phyloP scores from a whole-genome alignment of 2,329 filamentous ascomycete genomes.

The Rhinocladiella similis region DNA sequence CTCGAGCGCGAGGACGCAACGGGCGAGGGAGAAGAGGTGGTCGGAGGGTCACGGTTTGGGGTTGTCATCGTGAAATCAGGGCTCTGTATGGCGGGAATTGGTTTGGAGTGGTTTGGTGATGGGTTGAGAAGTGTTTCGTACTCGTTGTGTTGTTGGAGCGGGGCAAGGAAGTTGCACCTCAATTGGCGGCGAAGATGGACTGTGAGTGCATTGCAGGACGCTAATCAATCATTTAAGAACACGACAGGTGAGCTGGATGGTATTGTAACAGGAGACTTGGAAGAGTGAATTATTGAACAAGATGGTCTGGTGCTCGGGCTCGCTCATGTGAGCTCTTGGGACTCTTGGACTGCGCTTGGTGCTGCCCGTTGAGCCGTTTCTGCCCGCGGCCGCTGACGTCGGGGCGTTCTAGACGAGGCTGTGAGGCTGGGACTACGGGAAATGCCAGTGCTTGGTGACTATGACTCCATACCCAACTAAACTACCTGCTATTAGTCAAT shows the following conservation, averaged over 20 bases:
- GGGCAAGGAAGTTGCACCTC: conserved; percentile 3
- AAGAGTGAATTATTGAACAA: background rate
- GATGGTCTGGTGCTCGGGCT: background rate
- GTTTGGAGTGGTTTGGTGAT: background rate
- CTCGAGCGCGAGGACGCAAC: conserved; percentile 23
- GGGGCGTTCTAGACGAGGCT: background rate
- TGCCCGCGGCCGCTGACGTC: background rate
- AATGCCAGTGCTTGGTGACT: background rate
- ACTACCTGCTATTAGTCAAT: background rate
- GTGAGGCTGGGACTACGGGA: background rate
- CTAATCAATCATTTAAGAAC: background rate
- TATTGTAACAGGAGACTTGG: background rate
- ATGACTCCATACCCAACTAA: background rate
- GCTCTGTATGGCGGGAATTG: background rate
- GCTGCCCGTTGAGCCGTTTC: background rate
- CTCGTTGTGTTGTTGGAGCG: conserved; percentile 1
- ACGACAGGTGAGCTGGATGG: background rate
- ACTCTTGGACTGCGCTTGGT: background rate
- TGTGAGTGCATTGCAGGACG: background rate
- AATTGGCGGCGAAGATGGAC: conserved; percentile 10
- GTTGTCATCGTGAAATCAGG: conserved; percentile 18
- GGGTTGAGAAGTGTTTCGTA: background rate
- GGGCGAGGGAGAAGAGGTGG: conserved; percentile 17
- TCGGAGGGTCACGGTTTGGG: conserved; percentile 19
- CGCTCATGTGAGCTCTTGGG: background rate